Evolutionary conservation across 768 basidiomycete species (phyloP).

Genomic region (Suillus sp.): DNA sequence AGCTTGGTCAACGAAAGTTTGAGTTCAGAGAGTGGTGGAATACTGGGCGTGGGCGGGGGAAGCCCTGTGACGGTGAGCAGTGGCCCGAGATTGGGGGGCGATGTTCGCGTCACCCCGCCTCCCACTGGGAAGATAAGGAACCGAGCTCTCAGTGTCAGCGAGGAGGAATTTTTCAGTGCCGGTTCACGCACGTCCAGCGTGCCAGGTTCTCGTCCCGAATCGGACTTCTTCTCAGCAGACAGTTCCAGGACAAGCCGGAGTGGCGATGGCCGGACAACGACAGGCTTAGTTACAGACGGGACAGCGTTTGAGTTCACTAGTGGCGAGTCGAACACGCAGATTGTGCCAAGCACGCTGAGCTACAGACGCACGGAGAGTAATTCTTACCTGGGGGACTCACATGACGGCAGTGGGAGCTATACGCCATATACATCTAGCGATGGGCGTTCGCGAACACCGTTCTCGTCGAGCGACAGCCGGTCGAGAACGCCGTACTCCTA

Average conservation of each 20-base stretch:
- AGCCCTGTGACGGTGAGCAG: constrained; percentile 77
- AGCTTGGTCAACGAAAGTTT: constrained; percentile 31
- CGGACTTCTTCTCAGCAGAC: constrained; percentile 39
- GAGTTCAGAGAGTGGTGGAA: constrained; percentile 29
- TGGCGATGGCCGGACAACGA: constrained; percentile 24
- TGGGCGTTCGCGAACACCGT: constrained; percentile 5
- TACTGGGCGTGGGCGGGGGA: constrained; percentile 51
- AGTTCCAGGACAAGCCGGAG: constrained; percentile 35
- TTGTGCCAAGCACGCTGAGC: constrained; percentile 53
- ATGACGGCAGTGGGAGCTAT: constrained; percentile 40
- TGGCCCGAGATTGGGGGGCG: constrained; percentile 49
- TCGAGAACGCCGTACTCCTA: constrained; percentile 19
- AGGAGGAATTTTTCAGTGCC: constrained; percentile 51
- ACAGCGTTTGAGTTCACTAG: constrained; percentile 41
- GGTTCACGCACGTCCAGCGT: constrained; percentile 37
- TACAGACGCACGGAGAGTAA: constrained; percentile 54
- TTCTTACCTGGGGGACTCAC: constrained; percentile 60
- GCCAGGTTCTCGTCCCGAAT: constrained; percentile 28
- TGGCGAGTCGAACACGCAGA: constrained; percentile 44
- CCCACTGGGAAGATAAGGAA: constrained; percentile 40
- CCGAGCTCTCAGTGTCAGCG: constrained; percentile 37
- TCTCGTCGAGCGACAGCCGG: constrained; percentile 15
- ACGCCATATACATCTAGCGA: constrained; percentile 25
- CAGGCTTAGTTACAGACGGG: constrained; percentile 40
- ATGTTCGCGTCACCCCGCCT: constrained; percentile 48